phyloP scores from a whole-genome alignment of 2,329 filamentous ascomycete species.

The Arthrobotrys iridis region DNA sequence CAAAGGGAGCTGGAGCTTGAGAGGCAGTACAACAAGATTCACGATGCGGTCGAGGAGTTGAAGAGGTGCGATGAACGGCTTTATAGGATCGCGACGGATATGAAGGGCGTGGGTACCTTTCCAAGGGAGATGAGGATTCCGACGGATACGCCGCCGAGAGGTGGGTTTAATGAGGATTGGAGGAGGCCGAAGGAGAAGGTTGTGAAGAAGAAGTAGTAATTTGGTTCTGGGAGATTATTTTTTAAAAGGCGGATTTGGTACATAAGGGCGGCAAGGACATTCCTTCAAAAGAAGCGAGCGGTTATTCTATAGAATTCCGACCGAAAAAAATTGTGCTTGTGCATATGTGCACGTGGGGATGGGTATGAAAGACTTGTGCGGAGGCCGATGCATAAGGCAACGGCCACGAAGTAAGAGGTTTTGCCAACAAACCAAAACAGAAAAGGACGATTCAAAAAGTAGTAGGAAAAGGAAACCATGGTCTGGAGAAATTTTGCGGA shows the following conservation, averaged over 20 bases:
- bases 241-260: constrained; percentile 23
- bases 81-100: constrained; percentile 88
- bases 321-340: constrained; percentile 14
- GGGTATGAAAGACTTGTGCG: constrained; percentile 52
- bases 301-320: constrained; percentile 43
- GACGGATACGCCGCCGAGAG: constrained; percentile 80
- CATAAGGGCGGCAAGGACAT: constrained; percentile 1
- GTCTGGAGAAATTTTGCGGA: constrained; percentile 15
- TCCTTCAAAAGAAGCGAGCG: not conserved
- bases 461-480: constrained; percentile 36
- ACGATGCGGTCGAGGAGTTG: constrained; percentile 84
- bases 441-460: constrained; percentile 12
- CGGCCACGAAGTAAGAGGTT: not conserved
- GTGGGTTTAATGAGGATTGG: constrained; percentile 95
- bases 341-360: constrained; percentile 3
- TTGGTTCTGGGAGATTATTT: not conserved
- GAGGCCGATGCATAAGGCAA: constrained; percentile 38
- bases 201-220: constrained; percentile 52
- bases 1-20: constrained; percentile 76
- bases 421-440: not conserved
- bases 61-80: constrained; percentile 70
- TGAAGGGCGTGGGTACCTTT: constrained; percentile 81
- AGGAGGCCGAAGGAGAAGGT: constrained; percentile 67
- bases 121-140: constrained; percentile 88
- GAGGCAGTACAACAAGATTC: constrained; percentile 83